Base-by-base conservation (phyloP, 768 basidiomycete species). In the Phylloporus rhodoxanthus region DNA sequence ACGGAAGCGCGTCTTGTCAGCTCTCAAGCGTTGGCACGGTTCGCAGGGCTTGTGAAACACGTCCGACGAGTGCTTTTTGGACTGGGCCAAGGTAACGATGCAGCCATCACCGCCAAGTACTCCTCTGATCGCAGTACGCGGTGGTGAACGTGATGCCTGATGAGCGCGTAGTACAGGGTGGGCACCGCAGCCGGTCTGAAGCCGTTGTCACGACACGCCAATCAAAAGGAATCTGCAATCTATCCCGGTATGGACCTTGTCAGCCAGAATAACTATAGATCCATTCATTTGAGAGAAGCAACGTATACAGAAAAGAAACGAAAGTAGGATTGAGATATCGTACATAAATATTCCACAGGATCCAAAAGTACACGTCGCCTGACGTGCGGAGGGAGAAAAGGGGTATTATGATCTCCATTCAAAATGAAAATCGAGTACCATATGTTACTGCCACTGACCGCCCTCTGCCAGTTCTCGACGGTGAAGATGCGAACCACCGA, bases 381-480 rank as follows among this genome's bases (percentile, higher is more conserved):
- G 3, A 28, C 25, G 38, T 5, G n/a, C 14, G 5, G 2, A 26
- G 17, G 28, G n/a, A 11, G 14, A 26, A 36, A 29, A 36, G 11
- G 19, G 32, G 37, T 10, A 43, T 46, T 51, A 51, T 52, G 21
- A 33, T 37, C 28, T 51, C 45, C 54, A 68, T 62, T 58, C 58
- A 39, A 39, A 19, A 14, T 7, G 39, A 34, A 51, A 49, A 57
- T 51, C 32, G 43, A 26, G 39, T 56, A 55, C 47, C 36, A 50
- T 63, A 69, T 56, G 17, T 54, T 32, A 56, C 52, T 53, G 36
- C 48, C 53, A 58, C 43, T 62, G 61, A 44, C 67, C 69, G 13
- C 59, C 58, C 36, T 75, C 72, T 19, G 74, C 76, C 39, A 57
- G 63, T 61, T 78, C 76, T 47, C 76, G 65, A 36, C 74, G 72